Base-by-base conservation (phyloP, 352 stramenopile genomes). In the Phytophthora chlamydospora region DNA sequence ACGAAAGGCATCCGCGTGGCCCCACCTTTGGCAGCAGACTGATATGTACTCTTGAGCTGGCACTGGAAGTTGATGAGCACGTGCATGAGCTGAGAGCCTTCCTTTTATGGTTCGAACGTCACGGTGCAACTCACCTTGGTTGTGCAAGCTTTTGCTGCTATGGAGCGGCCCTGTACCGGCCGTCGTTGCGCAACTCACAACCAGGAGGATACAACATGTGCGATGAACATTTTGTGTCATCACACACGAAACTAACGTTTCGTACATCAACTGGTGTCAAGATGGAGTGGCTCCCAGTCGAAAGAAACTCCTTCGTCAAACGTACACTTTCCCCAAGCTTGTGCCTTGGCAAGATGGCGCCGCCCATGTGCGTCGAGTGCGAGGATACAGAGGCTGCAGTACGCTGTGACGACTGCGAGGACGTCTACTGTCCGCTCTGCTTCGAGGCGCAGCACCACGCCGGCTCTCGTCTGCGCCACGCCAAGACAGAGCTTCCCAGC, bases 41-140 rank as follows among this genome's bases (percentile, higher is more conserved):
- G 53, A 98, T 84, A 33, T n/a, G n/a, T n/a, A n/a, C 93, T 93
- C 67, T 98, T 98, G 48, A 98, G 78, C 50, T 98, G 93, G 59
- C 98, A 98, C 77, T n/a, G 93, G 67, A 97, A 98, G 67, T 84
- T 96, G 21, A 96, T 77, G 27, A 98, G 77, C 39, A 90, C 87
- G 48, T 89, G 75, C 0, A 77, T 73, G 31, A 98, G 74, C n/a
- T 96, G 76, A 1, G 58, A 27, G 1, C 81, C 83, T 63, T 98
- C 93, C 0, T 46, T 90, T 50, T 88, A 79, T 0, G 92, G 91
- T 41, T 98, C 88, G 62, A 98, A 98, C 12, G 89, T 97, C 33
- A 98, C 89, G 0, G 93, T 98, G 66, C 90, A 98, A 60, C 88
- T 97, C 55, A 98, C 93, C 67, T 97, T n/a, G n/a, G n/a, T n/a